Evolutionary conservation across 2,329 filamentous ascomycete genomes (phyloP), one percentile per base, ranked within the genome.

Genomic region (Phyllosticta paracitricarpa): DNA sequence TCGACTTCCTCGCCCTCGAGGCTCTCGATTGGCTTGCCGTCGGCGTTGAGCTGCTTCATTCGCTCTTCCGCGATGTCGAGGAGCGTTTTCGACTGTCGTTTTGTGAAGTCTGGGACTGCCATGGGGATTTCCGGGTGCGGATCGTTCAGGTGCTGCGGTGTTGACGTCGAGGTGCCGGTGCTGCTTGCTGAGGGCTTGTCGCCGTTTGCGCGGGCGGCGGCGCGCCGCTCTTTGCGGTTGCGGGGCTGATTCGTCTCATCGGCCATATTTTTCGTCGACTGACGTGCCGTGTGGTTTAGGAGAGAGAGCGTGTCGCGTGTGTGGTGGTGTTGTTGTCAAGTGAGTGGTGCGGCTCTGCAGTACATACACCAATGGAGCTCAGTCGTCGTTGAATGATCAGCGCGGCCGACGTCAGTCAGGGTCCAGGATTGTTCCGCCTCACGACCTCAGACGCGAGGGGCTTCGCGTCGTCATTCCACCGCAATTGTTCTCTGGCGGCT

Each of bases 41-140:
- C 10, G 64, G 74, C 69, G 58, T 74, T 67, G 17, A 81, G 70
- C 35, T 77, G 71, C 24, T 68, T 68, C 63, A 78, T 77, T 57
- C 82, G 81, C 65, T 89, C 82, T 59, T 87, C 80, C 63, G 89
- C 89, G 30, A 92, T 71, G 61, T 92, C 79, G 62, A 91, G 79
- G n/a, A 94, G 79, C 0, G 89, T 93, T 72, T 87, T 81, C 1
- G 73, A 82, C 33, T 62, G 40, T 4, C 70, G 71, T 57, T 83
- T 84, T 58, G 83, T 84, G 63, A 86, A 83, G 73, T 91, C 85
- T 33, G 89, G 88, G 3, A 54, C 14, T 58, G 78, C 75, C 62
- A 91, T 79, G 66, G 84, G 84, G 71, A 89, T 81, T 8, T 55
- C 59, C 40, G 53, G 53, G 14, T 61, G 53, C 26, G 30, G 35